Evolutionary conservation across 1,284 basidiomycete genomes (phyloP), one percentile per base, ranked within the genome.

Genomic region (Boletus albobrunnescens): DNA sequence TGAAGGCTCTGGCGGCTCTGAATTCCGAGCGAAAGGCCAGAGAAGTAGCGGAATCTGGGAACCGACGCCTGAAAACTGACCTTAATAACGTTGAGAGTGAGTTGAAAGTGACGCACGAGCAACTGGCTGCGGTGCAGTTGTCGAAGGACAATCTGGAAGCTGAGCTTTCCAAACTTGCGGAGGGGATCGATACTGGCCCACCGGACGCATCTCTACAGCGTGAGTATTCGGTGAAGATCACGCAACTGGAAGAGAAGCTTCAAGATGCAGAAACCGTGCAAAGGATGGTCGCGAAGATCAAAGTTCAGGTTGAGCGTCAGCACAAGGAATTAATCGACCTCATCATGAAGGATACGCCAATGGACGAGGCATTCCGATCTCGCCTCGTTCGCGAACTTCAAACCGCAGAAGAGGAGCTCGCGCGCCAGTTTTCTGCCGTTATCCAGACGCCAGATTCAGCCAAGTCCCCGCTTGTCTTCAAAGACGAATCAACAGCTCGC

Each of bases 331-430:
- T 88, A 36, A 79, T 84, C 6, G 71, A 78, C 14, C 68, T 87
- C 12, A 77, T 88, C 47, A 73, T 79, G 67, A 74, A 71, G 39
- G 75, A 73, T 46, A 75, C 73, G 12, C 76, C 79, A 10, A 73
- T 76, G 39, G 84, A 88, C 50, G 75, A 78, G 32, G 70, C 74
- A 6, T 81, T 89, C 73, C 77, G 84, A 32, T 72, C 76, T 30
- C 77, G 81, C 30, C 69, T 91, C 3, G 69, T 91, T 24, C 78
- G 77, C 36, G 86, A 91, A 60, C 72, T 92, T 22, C 77, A 85
- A 53, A 63, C 74, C 14, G 75, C 78, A 1, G 85, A 87, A 52
- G 79, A 83, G 36, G 77, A 79, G 36, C 70, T 87, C 47, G 74
- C 76, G 30, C 75, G 75, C 47, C 82, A 86, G 49, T 69, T 84